Evolutionary conservation across 1,139 yeast species (phyloP).

Genomic region (Zygotorulaspora mrakii): DNA sequence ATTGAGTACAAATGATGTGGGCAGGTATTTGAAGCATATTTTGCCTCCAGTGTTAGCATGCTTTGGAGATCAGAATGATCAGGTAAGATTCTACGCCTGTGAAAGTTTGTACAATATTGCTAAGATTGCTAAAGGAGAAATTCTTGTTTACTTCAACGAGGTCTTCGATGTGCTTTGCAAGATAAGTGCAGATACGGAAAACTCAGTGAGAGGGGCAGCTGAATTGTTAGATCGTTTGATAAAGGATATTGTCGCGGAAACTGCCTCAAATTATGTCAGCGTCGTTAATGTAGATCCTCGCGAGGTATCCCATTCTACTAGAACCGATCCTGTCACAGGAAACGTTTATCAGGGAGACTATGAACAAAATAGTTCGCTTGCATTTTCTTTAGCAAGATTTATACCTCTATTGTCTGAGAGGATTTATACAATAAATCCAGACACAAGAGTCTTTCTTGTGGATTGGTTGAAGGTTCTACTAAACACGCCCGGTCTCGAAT

Average conservation of each 20-base stretch:
- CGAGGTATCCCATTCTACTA: conserved; percentile 46
- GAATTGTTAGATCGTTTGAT: conserved; percentile 85
- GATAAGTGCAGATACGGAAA: conserved; percentile 86
- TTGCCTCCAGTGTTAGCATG: conserved; percentile 93
- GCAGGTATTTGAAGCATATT: conserved; percentile 74
- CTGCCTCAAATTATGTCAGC: conserved; percentile 88
- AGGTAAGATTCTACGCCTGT: conserved; percentile 95
- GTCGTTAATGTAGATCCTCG: conserved; percentile 56
- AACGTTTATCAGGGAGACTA: conserved; percentile 63
- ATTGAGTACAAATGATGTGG: conserved; percentile 65
- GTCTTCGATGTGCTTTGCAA: conserved; percentile 89
- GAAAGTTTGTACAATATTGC: conserved; percentile 95
- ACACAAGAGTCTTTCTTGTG: conserved; percentile 84
- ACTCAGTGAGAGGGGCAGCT: conserved; percentile 93
- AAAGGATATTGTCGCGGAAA: conserved; percentile 93
- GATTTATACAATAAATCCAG: conserved; percentile 88
- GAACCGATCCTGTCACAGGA: conserved; percentile 42
- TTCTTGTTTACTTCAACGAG: conserved; percentile 84
- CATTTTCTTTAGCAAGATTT: conserved; percentile 83
- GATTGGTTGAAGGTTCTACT: conserved; percentile 90
- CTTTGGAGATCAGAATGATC: conserved; percentile 93
- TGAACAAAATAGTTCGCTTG: conserved; percentile 58
- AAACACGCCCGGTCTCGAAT: conserved; percentile 87
- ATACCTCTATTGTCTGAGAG: conserved; percentile 88
- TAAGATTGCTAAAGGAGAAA: conserved; percentile 94